Evolutionary conservation across 352 stramenopile species (phyloP).

Genomic region (Pythium monospermum): DNA sequence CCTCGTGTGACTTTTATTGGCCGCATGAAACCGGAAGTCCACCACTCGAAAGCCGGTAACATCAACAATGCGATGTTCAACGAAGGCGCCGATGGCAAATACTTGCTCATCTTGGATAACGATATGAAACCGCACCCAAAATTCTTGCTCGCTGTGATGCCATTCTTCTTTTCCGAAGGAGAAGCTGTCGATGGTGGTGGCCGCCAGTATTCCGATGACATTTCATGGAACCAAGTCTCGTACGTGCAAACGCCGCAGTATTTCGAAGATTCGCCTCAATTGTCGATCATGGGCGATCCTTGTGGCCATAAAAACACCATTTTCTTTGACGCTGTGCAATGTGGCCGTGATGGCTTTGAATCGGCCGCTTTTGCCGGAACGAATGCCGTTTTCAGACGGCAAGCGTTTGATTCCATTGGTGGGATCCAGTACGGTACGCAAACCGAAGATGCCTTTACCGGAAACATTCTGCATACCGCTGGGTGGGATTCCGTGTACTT

Average conservation of each 20-base stretch:
- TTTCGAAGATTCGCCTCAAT: slow-evolving; percentile 82
- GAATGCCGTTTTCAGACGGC: slow-evolving; percentile 86
- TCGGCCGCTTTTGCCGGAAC: slow-evolving; percentile 86
- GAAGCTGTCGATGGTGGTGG: slow-evolving; percentile 79
- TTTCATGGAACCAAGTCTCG: slow-evolving; percentile 87
- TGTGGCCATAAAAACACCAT: slow-evolving; percentile 89
- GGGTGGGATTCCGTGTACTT: slow-evolving; percentile 88
- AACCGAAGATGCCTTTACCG: slow-evolving; percentile 88
- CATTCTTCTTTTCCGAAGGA: slow-evolving; percentile 88
- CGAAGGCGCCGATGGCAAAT: slow-evolving; percentile 85
- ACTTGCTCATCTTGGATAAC: slow-evolving; percentile 90
- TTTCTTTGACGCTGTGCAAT: slow-evolving; percentile 89
- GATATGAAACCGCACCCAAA: slow-evolving; percentile 91
- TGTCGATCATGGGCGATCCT: slow-evolving; percentile 83
- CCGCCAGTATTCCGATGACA: slow-evolving; percentile 85
- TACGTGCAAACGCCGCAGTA: slow-evolving; percentile 90
- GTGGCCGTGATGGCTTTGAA: slow-evolving; percentile 83
- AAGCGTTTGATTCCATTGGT: slow-evolving; percentile 86
- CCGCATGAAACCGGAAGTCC: slow-evolving; percentile 84
- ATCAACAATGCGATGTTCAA: slow-evolving; percentile 91
- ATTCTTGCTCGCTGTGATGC: slow-evolving; percentile 79
- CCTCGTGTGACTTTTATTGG: slow-evolving; percentile 83
- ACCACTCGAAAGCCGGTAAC: slow-evolving; percentile 91
- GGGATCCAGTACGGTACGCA: slow-evolving; percentile 88
- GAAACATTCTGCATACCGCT: slow-evolving; percentile 78